These are phyloP conservation scores for Erysimum cheiri DNA, from an alignment of 441 rosid species.

Conservation along the genomic window DNA sequence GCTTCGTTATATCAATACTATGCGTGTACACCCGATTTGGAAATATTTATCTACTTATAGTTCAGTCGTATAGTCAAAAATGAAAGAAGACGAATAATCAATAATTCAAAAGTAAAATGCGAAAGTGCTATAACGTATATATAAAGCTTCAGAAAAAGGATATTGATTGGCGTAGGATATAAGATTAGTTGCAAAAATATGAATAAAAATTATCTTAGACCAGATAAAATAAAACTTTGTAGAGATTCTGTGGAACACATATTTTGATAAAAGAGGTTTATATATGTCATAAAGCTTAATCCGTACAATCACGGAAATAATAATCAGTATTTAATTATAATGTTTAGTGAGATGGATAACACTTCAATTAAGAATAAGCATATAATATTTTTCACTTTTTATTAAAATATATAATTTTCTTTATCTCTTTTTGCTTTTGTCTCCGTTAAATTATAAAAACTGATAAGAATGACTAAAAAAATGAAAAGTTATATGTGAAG, in stretches of 20 bases:
- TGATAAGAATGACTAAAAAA: not conserved
- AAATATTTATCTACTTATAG: not conserved
- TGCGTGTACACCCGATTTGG: slow-evolving; percentile 12
- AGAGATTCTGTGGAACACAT: slow-evolving; percentile 24
- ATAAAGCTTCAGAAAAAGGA: slow-evolving; percentile 18
- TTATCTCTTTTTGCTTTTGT: slow-evolving; percentile 10
- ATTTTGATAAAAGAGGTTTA: not conserved
- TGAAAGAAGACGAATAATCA: slow-evolving; percentile 18
- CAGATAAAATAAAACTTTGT: slow-evolving; percentile 31
- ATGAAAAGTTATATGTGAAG: not conserved
- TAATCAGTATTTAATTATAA: slow-evolving; percentile 23
- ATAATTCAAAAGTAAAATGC: slow-evolving; percentile 28
- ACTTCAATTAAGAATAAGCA: slow-evolving; percentile 31
- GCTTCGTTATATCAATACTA: slow-evolving; percentile 11
- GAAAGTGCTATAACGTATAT: not conserved
- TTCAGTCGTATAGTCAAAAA: slow-evolving; percentile 16
- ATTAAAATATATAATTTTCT: not conserved
- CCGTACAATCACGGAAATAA: slow-evolving; percentile 38
- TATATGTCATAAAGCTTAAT: slow-evolving; percentile 25
- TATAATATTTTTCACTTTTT: slow-evolving; percentile 14
- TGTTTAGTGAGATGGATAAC: slow-evolving; percentile 39
- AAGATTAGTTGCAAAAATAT: slow-evolving; percentile 20
- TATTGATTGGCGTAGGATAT: slow-evolving; percentile 11
- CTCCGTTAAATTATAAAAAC: not conserved
- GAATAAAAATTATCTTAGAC: slow-evolving; percentile 7